phyloP scores from a whole-genome alignment of 495 filamentous ascomycete genomes.

The Xanthoparmelia taractica region DNA sequence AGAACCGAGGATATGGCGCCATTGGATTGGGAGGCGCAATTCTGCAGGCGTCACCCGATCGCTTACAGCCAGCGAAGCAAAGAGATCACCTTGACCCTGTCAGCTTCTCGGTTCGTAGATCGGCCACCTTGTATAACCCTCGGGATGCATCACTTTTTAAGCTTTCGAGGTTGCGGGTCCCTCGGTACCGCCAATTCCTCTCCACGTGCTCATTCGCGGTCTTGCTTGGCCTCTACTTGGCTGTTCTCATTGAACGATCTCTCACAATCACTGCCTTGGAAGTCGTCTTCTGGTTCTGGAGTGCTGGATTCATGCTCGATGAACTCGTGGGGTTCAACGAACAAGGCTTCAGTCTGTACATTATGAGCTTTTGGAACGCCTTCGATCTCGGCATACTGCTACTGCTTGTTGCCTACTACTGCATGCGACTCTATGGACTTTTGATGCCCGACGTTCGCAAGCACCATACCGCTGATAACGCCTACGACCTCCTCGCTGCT shows the following conservation, averaged over 20 bases:
- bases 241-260: conserved; percentile 62
- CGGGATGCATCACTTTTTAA: conserved; percentile 84
- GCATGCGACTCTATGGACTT: conserved; percentile 77
- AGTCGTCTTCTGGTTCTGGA: conserved; percentile 93
- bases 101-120: conserved; percentile 49
- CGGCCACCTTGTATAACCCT: conserved; percentile 83
- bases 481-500: conserved; percentile 83
- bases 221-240: conserved; percentile 73
- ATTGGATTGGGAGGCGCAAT: conserved; percentile 17
- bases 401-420: conserved; percentile 81
- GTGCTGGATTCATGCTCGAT: conserved; percentile 93
- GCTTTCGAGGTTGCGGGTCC: conserved; percentile 78
- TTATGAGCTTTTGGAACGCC: conserved; percentile 95
- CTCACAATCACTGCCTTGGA: conserved; percentile 72
- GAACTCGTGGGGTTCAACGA: conserved; percentile 89
- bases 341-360: conserved; percentile 86
- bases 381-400: conserved; percentile 85
- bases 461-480: conserved; percentile 62
- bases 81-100: conserved; percentile 27
- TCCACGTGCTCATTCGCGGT: conserved; percentile 78
- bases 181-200: conserved; percentile 79
- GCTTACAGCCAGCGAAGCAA: conserved; percentile 29
- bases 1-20: conserved; percentile 33
- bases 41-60: conserved; percentile 24
- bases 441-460: conserved; percentile 60